phyloP scores from a whole-genome alignment of 805 yeast species.

The Cyberlindnera veronae region DNA sequence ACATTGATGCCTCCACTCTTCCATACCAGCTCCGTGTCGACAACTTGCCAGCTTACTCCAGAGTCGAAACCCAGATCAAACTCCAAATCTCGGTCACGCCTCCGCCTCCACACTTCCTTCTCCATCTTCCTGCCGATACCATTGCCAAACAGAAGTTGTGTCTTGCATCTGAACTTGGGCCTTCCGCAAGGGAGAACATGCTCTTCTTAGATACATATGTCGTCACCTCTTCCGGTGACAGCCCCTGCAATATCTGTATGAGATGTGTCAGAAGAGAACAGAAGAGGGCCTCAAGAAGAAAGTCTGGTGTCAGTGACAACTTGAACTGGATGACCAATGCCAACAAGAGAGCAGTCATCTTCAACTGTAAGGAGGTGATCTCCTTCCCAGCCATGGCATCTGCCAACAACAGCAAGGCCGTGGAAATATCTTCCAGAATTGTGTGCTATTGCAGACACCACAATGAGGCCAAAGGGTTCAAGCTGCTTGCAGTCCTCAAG shows the following conservation, averaged over 20 bases:
- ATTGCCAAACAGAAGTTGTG: constrained; percentile 85
- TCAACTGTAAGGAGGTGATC: constrained; percentile 86
- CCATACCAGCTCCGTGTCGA: constrained; percentile 49
- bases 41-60: constrained; percentile 73
- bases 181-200: constrained; percentile 48
- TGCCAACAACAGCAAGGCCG: constrained; percentile 29
- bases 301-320: constrained; percentile 72
- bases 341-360: constrained; percentile 79
- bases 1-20: constrained; percentile 25
- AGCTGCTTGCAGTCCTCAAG: constrained; percentile 62
- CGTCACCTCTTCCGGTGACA: constrained; percentile 50
- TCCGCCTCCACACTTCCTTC: constrained; percentile 65
- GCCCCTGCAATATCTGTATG: constrained; percentile 73
- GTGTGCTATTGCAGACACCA: constrained; percentile 98
- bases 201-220: constrained; percentile 77
- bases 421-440: constrained; percentile 65
- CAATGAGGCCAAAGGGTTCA: constrained; percentile 82
- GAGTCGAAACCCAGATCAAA: constrained; percentile 96
- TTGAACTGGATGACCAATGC: constrained; percentile 73
- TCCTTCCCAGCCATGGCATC: constrained; percentile 57
- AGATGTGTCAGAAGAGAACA: constrained; percentile 91
- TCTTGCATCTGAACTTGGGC: constrained; percentile 42
- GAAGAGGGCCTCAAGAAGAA: constrained; percentile 90
- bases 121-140: constrained; percentile 84
- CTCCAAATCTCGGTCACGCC: constrained; percentile 66